Evolutionary conservation across 345 rosid genomes (phyloP), one percentile per base, ranked within the genome.

Genomic region (Pugionium cornutum): DNA sequence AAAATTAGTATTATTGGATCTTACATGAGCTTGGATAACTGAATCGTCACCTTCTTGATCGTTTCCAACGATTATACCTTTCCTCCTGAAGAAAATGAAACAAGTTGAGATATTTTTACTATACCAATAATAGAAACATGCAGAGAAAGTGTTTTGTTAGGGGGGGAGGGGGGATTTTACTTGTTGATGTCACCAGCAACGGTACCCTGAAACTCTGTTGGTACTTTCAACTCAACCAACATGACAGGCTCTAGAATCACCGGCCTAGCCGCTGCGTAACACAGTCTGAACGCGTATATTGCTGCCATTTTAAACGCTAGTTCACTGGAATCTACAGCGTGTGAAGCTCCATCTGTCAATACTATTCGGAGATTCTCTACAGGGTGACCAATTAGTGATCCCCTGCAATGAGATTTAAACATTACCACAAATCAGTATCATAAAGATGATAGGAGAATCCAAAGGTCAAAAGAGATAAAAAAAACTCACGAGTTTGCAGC

Each of bases 11-110:
- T n/a, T 18, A 30, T 25, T 58, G 48, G 27, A 48, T 43, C 87
- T 81, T 76, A 91, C 97, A 50, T 91, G 73, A 45, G 96, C 88
- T 39, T 80, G 80, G 73, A 95, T 84, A 52, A 95, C 57, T 37
- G 91, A 87, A 78, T 95, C 97, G 62, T 91, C 97, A 57, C 95
- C 96, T 25, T 95, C 99, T 77, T 91, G 99, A 62, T 95, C 96
- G 66, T 95, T 91, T 59, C 98, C 98, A 62, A 95, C 87, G 18
- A 91, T 95, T 50, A 95, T 68, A 67, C 99, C 99, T 80, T 95
- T 95, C 80, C 99, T 86, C 98, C 99, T 95, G 71, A 35, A 48
- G 49, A 40, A 68, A 43, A 0, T 1, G 3, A 41, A 30, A 62
- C 39, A 72, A 34, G 72, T 44, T 51, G 36, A 55, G 35, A 31